These are phyloP conservation scores for Lichtheimia ramosa DNA, from an alignment of 371 early-diverging fungal species.

Conservation along the genomic window DNA sequence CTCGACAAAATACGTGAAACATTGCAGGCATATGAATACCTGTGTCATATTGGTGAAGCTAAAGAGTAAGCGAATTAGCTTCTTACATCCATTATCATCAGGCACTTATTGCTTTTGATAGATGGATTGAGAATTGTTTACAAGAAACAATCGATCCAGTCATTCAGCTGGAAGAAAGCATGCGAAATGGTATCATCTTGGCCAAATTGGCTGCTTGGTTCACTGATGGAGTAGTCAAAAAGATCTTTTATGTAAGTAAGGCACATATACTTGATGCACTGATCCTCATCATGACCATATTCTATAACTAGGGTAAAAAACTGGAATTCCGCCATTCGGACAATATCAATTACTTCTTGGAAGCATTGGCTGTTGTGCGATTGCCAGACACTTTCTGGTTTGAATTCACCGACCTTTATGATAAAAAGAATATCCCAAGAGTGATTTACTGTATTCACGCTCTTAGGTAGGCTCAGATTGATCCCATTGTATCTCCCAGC, in stretches of 20 bases:
- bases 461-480: slow-evolving; percentile 67
- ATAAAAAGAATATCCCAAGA: slow-evolving; percentile 99
- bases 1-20: slow-evolving; percentile 95
- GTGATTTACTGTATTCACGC: slow-evolving; percentile 99
- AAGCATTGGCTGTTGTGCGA: slow-evolving; percentile 77
- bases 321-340: slow-evolving; percentile 98
- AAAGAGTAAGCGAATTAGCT: slow-evolving; percentile 87
- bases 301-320: slow-evolving; percentile 61
- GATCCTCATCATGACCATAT: background rate
- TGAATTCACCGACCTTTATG: slow-evolving; percentile 98
- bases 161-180: slow-evolving; percentile 82
- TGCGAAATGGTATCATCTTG: slow-evolving; percentile 93
- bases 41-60: slow-evolving; percentile 99
- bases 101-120: slow-evolving; percentile 17
- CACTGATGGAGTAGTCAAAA: slow-evolving; percentile 79
- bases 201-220: slow-evolving; percentile 91
- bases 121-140: slow-evolving; percentile 96
- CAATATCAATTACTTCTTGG: slow-evolving; percentile 96
- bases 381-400: slow-evolving; percentile 95
- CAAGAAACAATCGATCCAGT: slow-evolving; percentile 80
- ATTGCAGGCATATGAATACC: slow-evolving; percentile 96
- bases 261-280: no score
- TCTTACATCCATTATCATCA: background rate
- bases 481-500: background rate
- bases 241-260: slow-evolving; percentile 79